Evolutionary conservation across 139 green algal species (phyloP), one percentile per base, ranked within the genome.

Genomic region (Trebouxia sp.): DNA sequence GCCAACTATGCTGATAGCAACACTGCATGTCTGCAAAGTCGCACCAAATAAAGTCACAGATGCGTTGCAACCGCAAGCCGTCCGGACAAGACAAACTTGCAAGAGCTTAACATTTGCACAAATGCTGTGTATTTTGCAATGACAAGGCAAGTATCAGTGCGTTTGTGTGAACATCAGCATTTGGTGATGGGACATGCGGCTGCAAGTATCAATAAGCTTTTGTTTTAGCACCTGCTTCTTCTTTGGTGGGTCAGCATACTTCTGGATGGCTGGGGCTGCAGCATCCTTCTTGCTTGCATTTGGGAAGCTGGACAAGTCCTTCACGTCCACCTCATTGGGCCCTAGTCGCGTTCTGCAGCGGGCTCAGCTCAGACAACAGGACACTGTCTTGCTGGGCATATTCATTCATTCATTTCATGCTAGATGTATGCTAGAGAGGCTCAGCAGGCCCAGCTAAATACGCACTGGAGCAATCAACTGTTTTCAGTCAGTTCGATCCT

Each of bases 251-350:
- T 56, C 22, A 24, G 69, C 39, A 35, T 28, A 22, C 69, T 77
- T 53, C 41, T 77, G 69, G 8, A 77, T 55, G 24, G 39, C 24
- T 24, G 69, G 69, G 12, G 41, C 69, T 17, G 69, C 69, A 56
- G 24, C 9, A 22, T 77, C 69, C 69, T 77, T 77, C 24, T 77
- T 77, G 69, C 41, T 56, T 24, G 69, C 69, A 26, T 77, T 77
- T 24, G 69, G 69, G 6, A 53, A 51, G 69, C 69, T 77, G 7
- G 38, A 11, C 24, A 77, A 26, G 42, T 77, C 69, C 69, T 77
- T 77, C 26, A 77, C 69, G 39, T 77, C 69, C 30, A 77, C 69
- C 69, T 77, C 69, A 41, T 77, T 77, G 22, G 69, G 69, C 11
- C 69, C 69, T 41, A 77, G 22, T 30, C 24, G 24, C 37, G 69